Base-by-base conservation (phyloP, 225 moss, liverwort and hornwort genomes). In the Climacium dendroides region DNA sequence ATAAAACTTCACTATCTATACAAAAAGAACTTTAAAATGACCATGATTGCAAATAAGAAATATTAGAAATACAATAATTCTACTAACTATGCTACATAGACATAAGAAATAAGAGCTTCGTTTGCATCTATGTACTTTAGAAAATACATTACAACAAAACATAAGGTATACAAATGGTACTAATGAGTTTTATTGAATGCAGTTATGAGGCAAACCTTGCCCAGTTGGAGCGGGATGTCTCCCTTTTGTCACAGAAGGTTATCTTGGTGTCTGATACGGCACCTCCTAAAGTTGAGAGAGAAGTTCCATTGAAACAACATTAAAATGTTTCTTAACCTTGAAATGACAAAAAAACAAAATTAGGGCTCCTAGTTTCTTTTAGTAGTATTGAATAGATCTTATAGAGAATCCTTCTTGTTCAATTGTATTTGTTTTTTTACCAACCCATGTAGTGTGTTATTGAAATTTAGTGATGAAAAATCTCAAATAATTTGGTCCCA, bases 121-220 rank as follows among this genome's bases (percentile, higher is more conserved):
- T 39, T 78, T 78, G 7, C 18, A 10, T 57, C 18, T 43, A 20
- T 43, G 43, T 9, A 43, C 3, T 8, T 29, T 60, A 43, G 6
- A 0, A 43, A 41, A 32, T 22, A 15, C 1, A 4, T 59, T 80
- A 41, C 0, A 2, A 45, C 2, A 30, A 43, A 60, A 32, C 1
- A 79, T 29, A 59, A 59, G 57, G 20, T 19, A 59, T 14, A 41
- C 6, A 8, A 17, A 11, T 34, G 5, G 5, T n/a, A 74, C 18
- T 65, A 16, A 80, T 60, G 39, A 15, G 0, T 89, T 69, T 77
- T 65, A 0, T 23, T 90, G 34, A 74, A 71, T 90, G 77, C 55
- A 93, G 93, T 48, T 93, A 60, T 81, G 93, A 93, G 53, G 89
- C 83, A 52, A 90, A 92, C 39, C 85, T 93, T 79, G 83, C 92